Evolutionary conservation across 805 yeast genomes (phyloP).

Genomic region (Kluyveromyces lactis): DNA sequence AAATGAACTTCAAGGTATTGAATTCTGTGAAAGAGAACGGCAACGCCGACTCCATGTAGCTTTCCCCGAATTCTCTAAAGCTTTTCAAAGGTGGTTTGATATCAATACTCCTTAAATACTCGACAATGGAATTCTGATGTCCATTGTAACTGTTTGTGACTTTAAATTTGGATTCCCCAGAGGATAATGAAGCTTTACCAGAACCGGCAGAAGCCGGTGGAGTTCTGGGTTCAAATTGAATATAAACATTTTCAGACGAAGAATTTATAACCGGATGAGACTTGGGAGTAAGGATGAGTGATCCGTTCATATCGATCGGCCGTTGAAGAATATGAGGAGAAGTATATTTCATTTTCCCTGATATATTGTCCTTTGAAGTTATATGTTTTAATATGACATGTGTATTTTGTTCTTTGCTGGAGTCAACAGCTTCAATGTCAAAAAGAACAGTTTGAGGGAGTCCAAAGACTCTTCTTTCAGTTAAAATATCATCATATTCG

Average conservation of each 20-base stretch:
- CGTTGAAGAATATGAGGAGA: constrained; percentile 6
- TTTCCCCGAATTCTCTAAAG: constrained; percentile 59
- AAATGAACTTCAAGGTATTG: constrained; percentile 43
- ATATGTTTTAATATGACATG: constrained; percentile 6
- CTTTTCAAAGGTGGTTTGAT: constrained; percentile 52
- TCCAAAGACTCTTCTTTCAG: constrained; percentile 18
- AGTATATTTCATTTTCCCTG: not conserved
- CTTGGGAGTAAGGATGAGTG: constrained; percentile 31
- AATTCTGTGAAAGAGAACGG: not conserved
- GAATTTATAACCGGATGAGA: constrained; percentile 34
- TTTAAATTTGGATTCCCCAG: constrained; percentile 14
- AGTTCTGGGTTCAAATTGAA: constrained; percentile 33
- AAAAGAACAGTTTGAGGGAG: constrained; percentile 47
- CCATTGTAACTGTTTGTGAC: constrained; percentile 60
- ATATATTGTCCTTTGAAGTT: not conserved
- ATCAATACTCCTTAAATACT: constrained; percentile 43
- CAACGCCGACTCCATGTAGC: constrained; percentile 11
- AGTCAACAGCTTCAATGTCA: constrained; percentile 29
- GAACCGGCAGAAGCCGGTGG: not conserved
- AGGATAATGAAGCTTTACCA: constrained; percentile 20
- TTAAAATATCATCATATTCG: not conserved
- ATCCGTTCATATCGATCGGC: constrained; percentile 23
- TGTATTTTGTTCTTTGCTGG: constrained; percentile 2
- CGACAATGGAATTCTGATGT: constrained; percentile 50
- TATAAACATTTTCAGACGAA: constrained; percentile 35